Evolutionary conservation across 495 filamentous ascomycete genomes (phyloP), one percentile per base, ranked within the genome.

Genomic region (Aspergillus haitiensis): DNA sequence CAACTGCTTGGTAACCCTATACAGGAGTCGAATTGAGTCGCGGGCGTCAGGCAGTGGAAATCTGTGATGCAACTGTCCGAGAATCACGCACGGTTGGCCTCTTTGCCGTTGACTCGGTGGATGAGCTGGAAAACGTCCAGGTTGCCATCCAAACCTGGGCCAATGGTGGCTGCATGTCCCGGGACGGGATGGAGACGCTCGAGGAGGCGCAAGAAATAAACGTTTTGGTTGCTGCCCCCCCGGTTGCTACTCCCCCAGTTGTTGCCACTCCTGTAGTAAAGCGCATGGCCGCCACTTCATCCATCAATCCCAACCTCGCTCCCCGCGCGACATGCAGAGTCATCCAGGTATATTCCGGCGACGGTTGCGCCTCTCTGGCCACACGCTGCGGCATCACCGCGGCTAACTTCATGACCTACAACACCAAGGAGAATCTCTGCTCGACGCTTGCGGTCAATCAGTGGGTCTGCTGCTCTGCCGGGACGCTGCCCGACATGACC

Each of bases 391-490:
- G 42, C 8, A 46, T 46, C 42, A 15, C 42, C 13, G 42, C 13
- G 3, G 2, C 2, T 16, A 46, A 46, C n/a, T 46, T 46, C 42
- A 16, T n/a, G 15, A 46, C n/a, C 13, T 46, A 46, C 42, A 46
- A 46, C 42, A 13, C 2, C 15, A 46, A 46, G 42, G 18, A 46
- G 15, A 13, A 46, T 16, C 12, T 46, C 13, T 46, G 42, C 12
- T 13, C 12, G 5, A 46, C 42, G 3, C 42, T 46, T 16, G 18
- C 15, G 12, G 13, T 16, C 12, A 46, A 46, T 3, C 53, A 55
- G 18, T 55, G 46, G 15, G 53, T 55, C 32, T 55, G 39, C 39
- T 55, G 53, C 21, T 55, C 53, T 11, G 16, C 40, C 3, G 53
- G 53, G 1, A 32, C 11, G 3, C 37, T 55, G 6, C 53, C 53